These are phyloP conservation scores for Yamadazyma buinensis DNA, from an alignment of 1,139 yeast species.

Conservation along the genomic window DNA sequence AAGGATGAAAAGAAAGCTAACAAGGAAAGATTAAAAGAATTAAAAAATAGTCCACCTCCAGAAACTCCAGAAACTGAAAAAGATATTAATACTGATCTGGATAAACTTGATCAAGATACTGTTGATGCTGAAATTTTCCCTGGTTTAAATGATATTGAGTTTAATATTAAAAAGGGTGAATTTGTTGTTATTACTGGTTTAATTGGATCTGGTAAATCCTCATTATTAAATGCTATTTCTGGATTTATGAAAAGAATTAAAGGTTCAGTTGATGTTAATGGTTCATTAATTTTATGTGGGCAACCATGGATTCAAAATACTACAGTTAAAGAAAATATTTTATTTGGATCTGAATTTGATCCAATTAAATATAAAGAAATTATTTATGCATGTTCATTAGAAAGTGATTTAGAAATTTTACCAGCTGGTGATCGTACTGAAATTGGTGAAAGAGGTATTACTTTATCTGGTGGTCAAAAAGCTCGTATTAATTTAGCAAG, in stretches of 20 bases:
- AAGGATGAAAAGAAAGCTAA: slow-evolving; percentile 10
- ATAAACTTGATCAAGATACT: slow-evolving; percentile 3
- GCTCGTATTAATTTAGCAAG: slow-evolving; percentile 46
- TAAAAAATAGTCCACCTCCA: slow-evolving; percentile 6
- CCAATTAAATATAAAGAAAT: slow-evolving; percentile 25
- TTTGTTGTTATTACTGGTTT: slow-evolving; percentile 68
- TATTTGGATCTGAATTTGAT: slow-evolving; percentile 28
- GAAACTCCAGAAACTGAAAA: slow-evolving; percentile 4
- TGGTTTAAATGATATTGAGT: slow-evolving; percentile 28
- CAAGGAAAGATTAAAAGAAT: slow-evolving; percentile 6
- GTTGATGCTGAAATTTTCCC: slow-evolving; percentile 6
- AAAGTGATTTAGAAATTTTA: slow-evolving; percentile 32
- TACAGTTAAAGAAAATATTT: slow-evolving; percentile 38
- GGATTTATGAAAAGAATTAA: slow-evolving; percentile 49
- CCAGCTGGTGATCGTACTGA: slow-evolving; percentile 46
- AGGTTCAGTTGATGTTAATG: slow-evolving; percentile 40
- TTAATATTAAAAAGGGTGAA: slow-evolving; percentile 50
- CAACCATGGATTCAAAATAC: slow-evolving; percentile 48
- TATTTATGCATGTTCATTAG: slow-evolving; percentile 33
- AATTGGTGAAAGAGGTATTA: slow-evolving; percentile 48
- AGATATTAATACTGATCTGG: slow-evolving; percentile 5
- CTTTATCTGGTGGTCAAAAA: slow-evolving; percentile 49
- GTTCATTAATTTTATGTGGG: slow-evolving; percentile 44
- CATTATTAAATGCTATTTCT: slow-evolving; percentile 50
- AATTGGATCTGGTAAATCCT: slow-evolving; percentile 71